Percentiles rank a stretch among this genome's conserved stretches.
phyloP scores from a whole-genome alignment of 1,284 basidiomycete genomes.

The Veloboletus limbatus region DNA sequence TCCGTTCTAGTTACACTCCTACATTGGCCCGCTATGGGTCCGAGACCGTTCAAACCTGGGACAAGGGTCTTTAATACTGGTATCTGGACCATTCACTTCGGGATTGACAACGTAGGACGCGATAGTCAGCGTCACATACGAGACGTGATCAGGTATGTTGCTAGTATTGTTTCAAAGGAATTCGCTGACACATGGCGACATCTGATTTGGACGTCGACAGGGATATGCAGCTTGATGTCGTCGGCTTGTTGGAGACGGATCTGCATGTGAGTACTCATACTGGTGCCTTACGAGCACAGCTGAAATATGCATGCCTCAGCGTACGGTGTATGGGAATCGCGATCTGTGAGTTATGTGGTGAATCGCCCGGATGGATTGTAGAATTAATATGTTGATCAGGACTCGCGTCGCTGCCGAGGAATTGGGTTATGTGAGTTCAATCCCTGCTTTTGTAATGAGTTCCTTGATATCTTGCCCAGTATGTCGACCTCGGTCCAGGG shows the following conservation, averaged over 20 bases:
- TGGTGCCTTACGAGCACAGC: not conserved
- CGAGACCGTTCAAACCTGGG: constrained; percentile 62
- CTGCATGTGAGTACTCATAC: constrained; percentile 57
- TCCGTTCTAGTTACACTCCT: constrained; percentile 56
- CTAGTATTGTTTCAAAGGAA: constrained; percentile 8
- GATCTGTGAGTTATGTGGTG: constrained; percentile 60
- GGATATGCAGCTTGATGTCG: constrained; percentile 80
- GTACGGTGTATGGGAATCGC: constrained; percentile 86
- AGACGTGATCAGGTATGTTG: constrained; percentile 59
- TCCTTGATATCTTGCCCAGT: constrained; percentile 38
- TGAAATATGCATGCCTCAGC: constrained; percentile 39
- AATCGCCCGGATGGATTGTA: not conserved
- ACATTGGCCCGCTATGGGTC: constrained; percentile 45
- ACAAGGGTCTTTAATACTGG: constrained; percentile 80
- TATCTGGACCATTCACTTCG: constrained; percentile 94
- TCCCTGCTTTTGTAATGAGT: not conserved
- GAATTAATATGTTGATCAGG: constrained; percentile 36
- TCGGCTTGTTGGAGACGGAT: constrained; percentile 87
- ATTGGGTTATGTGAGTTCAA: constrained; percentile 69
- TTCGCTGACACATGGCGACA: not conserved
- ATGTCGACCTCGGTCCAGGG: constrained; percentile 82
- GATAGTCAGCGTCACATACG: constrained; percentile 82
- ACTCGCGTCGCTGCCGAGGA: constrained; percentile 78
- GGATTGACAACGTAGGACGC: constrained; percentile 77
- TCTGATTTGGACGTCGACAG: constrained; percentile 32